Base-by-base conservation (phyloP, 345 rosid species). In the Nasturtium officinale region DNA sequence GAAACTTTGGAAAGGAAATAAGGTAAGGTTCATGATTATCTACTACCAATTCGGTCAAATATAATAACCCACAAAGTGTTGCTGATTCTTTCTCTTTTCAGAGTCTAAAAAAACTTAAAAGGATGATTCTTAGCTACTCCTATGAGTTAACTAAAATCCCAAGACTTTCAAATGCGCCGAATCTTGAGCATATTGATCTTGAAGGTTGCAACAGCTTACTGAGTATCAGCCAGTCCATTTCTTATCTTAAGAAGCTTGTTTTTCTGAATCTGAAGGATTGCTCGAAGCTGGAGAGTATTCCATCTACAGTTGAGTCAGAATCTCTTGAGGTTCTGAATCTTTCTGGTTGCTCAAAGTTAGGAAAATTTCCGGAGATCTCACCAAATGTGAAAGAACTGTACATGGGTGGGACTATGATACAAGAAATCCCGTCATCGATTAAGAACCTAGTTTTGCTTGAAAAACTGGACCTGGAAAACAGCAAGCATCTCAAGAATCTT, bases 1-100 rank as follows among this genome's bases (percentile, higher is more conserved):
- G 30, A 56, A 50, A 52, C 79, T 78, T n/a, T 75, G 83, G 86
- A 61, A 64, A 51, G 80, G 69, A 21, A 47, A 26, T 8, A 61
- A 13, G 68, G 83, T 6, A 75, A 55, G 4, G 6, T 28, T 35
- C 23, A 62, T 8, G 12, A 67, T 42, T 5, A 0, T 60, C 3
- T 17, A 54, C 4, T 10, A 53, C 13, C 42, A 68, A 3, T n/a
- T n/a, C n/a, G n/a, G n/a, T n/a, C n/a, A n/a, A n/a, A n/a, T n/a
- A n/a, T n/a, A n/a, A n/a, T n/a, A n/a, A n/a, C n/a, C n/a, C n/a
- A n/a, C n/a, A n/a, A n/a, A n/a, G n/a, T 32, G 3, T 28, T 46
- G 6, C 17, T 76, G 45, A 10, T 20, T 11, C 0, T 67, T 51
- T 37, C 1, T 45, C 6, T 54, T 61, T 68, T 7, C 75, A 76